Base-by-base conservation (phyloP, 768 basidiomycete species). In the Hypsizygus marmoreus region DNA sequence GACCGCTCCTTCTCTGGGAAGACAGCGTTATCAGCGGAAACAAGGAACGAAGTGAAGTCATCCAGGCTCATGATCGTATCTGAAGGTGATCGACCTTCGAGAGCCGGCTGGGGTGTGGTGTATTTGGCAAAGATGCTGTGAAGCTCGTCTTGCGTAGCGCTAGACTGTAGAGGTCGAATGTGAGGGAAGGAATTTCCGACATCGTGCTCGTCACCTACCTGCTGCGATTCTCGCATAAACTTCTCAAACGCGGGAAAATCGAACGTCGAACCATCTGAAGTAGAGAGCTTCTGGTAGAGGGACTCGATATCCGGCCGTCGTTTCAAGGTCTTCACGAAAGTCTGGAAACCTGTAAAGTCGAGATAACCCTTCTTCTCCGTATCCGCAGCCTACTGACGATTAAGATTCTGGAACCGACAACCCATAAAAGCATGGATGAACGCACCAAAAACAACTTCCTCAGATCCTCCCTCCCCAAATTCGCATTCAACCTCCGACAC, bases 281-380 rank as follows among this genome's bases (percentile, higher is more conserved):
- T 53, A 25, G 57, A 57, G 8, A 76, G 50, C 13, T 67, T 64
- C 33, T 62, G 63, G 63, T 85, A 88, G 6, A 97, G 65, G 0
- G 70, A 58, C 42, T 88, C 83, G 1, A 98, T 63, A 37, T 98
- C 95, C 0, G 88, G 84, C 12, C 95, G 81, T n/a, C 77, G 73
- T 61, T 93, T 95, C 45, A 97, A 76, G 24, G 82, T 63, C 58
- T 86, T 88, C 51, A 95, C 87, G 50, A 98, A 92, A 10, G 68
- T 72, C 53, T 88, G 85, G 63, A 95, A 97, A 45, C 84, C 86
- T 1, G 72, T 51, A 57, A 92, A 93, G 61, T 91, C 82, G 24
- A 97, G 79, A 50, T 76, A 80, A 0, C 78, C 80, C 1, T 72
- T 72, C 1, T 68, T 64, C 39, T 75, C 63, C 2, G 65, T 61